Percentiles rank a stretch among this genome's conserved stretches.
phyloP scores from a whole-genome alignment of 306 rosid genomes.

The Abrus precatorius region DNA sequence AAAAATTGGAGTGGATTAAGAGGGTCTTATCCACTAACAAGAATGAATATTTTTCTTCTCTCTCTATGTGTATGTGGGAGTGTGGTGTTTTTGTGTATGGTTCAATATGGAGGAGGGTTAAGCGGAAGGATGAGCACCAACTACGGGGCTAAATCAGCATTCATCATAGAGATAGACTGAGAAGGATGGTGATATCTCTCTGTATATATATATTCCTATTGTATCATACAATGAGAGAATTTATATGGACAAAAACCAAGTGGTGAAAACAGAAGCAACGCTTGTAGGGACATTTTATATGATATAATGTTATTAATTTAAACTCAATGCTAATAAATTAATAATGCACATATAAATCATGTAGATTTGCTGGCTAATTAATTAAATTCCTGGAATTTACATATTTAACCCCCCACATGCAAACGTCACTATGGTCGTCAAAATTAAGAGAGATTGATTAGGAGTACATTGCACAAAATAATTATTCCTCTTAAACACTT shows the following conservation, averaged over 20 bases:
- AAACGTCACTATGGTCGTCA: slow-evolving; percentile 53
- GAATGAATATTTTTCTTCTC: slow-evolving; percentile 50
- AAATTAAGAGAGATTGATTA: slow-evolving; percentile 36
- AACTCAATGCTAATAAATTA: background rate
- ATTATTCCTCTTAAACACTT: slow-evolving; percentile 13
- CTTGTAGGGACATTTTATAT: slow-evolving; percentile 49
- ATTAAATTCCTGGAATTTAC: slow-evolving; percentile 7
- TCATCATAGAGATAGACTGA: slow-evolving; percentile 60
- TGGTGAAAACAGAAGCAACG: slow-evolving; percentile 49
- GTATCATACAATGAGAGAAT: slow-evolving; percentile 37
- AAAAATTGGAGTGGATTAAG: slow-evolving; percentile 66
- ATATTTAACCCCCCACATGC: slow-evolving; percentile 1
- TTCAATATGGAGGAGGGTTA: slow-evolving; percentile 60
- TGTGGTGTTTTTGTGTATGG: slow-evolving; percentile 35
- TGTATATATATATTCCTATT: slow-evolving; percentile 54
- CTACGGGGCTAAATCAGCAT: slow-evolving; percentile 74
- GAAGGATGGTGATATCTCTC: slow-evolving; percentile 60
- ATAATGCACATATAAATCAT: slow-evolving; percentile 24
- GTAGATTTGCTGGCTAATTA: background rate
- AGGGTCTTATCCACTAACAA: slow-evolving; percentile 65
- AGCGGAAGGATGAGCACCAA: slow-evolving; percentile 73
- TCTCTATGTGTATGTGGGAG: slow-evolving; percentile 18
- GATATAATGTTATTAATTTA: background rate
- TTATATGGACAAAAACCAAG: slow-evolving; percentile 53
- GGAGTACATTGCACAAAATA: slow-evolving; percentile 22